Percentiles rank a stretch among this genome's conserved stretches.
phyloP scores from a whole-genome alignment of 768 basidiomycete genomes.

The Austroboletus eburneus region DNA sequence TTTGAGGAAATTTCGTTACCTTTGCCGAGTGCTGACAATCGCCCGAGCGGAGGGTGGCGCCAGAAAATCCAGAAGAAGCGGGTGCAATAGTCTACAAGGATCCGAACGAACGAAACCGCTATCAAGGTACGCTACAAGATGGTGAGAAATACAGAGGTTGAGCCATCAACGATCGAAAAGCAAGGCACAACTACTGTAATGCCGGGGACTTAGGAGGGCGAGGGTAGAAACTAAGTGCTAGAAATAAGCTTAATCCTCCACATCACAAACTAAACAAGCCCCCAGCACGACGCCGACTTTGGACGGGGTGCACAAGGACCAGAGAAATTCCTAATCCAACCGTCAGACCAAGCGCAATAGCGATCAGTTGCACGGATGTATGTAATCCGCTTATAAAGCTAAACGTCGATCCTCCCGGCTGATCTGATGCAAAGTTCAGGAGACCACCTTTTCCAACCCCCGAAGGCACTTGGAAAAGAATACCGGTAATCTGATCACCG shows the following conservation, averaged over 20 bases:
- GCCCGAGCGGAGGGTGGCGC: no score
- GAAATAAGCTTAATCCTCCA: neutral
- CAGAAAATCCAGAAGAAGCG: no score
- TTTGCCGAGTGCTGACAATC: no score
- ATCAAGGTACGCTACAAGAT: no score
- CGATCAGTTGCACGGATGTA: slow-evolving; percentile 71
- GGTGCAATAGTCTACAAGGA: no score
- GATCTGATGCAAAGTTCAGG: slow-evolving; percentile 60
- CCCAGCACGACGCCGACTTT: slow-evolving; percentile 51
- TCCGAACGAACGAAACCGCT: no score
- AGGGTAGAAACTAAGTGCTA: no score
- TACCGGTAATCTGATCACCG: slow-evolving; percentile 55
- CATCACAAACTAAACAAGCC: slow-evolving; percentile 59
- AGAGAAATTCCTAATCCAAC: slow-evolving; percentile 74
- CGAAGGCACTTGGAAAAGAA: slow-evolving; percentile 81
- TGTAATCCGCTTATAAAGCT: slow-evolving; percentile 69
- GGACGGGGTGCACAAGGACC: slow-evolving; percentile 61
- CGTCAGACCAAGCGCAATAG: slow-evolving; percentile 74
- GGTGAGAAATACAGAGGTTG: no score
- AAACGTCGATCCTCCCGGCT: slow-evolving; percentile 45
- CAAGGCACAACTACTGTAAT: no score
- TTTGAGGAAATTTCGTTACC: no score
- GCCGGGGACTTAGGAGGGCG: no score
- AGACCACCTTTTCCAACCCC: slow-evolving; percentile 79
- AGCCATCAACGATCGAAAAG: no score